Base-by-base conservation (phyloP, 1,284 basidiomycete genomes). In the Heterobasidion occidentale region DNA sequence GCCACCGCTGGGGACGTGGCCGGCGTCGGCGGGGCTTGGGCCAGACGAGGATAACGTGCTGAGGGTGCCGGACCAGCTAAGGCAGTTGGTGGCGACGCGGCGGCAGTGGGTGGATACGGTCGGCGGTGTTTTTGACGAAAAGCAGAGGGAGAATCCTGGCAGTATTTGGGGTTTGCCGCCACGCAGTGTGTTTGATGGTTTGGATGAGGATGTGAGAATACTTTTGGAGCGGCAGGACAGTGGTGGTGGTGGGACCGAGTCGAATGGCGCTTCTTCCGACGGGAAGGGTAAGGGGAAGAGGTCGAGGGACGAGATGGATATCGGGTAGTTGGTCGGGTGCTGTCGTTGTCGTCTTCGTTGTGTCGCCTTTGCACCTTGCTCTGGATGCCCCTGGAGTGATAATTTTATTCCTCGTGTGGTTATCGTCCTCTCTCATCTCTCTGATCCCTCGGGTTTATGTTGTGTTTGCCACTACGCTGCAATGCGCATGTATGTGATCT, bases 31-130 rank as follows among this genome's bases (percentile, higher is more conserved):
- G 7, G 88, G 88, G 1, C 71, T 90, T 36, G 79, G 75, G 1
- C 83, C 80, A 0, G 85, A 88, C 64, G 86, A 86, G 33, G 83
- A 88, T 55, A 79, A 83, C 63, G 66, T 69, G 55, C 70, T 92
- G 19, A 75, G 81, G 12, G 79, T 94, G n/a, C 80, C 83, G 34
- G 86, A 92, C 20, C 78, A 83, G 62, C 70, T 95, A 58, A 80
- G 78, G 65, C 77, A 81, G 55, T 75, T 91, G 34, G 83, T 94
- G 9, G 78, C 81, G 56, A 86, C 84, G 56, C 75, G 93, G 44
- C 70, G 80, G 60, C 74, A 84, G 60, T 93, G 90, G 85, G 84
- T 91, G 12, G 80, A 87, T 51, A 74, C 71, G 17, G 81, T 94
- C 12, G 83, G 90, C 51, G 67, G 72, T 17, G 73, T 86, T 59